Evolutionary conservation across 495 filamentous ascomycete species (phyloP).

Genomic region (Podospora pseudocomata): DNA sequence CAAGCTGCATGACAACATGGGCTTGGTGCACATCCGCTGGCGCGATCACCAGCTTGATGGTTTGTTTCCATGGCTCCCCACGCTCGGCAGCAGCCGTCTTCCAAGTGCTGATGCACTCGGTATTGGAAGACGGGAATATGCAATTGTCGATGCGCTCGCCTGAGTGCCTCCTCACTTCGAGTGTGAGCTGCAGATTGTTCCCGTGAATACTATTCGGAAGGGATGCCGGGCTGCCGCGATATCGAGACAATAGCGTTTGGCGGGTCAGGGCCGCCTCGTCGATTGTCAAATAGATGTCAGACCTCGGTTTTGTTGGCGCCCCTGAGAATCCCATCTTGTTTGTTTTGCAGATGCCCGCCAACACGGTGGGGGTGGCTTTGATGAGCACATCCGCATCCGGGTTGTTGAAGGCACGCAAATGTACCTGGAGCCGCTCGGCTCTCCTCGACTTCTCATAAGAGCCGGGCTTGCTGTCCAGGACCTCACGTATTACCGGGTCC

Average conservation of each 20-base stretch:
- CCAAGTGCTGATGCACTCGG: slow-evolving; percentile 72
- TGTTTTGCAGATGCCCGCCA: slow-evolving; percentile 75
- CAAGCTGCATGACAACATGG: slow-evolving; percentile 85
- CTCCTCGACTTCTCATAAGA: slow-evolving; percentile 67
- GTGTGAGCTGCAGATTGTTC: slow-evolving; percentile 76
- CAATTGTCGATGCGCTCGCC: slow-evolving; percentile 82
- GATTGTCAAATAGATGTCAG: slow-evolving; percentile 91
- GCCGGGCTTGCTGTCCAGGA: slow-evolving; percentile 67
- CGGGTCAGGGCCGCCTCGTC: slow-evolving; percentile 68
- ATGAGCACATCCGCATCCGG: slow-evolving; percentile 76
- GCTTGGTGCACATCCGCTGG: slow-evolving; percentile 76
- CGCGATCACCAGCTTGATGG: slow-evolving; percentile 74
- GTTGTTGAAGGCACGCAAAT: slow-evolving; percentile 68
- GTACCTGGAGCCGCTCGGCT: slow-evolving; percentile 70
- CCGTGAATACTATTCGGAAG: slow-evolving; percentile 59
- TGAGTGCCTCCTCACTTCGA: slow-evolving; percentile 74
- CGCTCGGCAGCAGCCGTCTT: slow-evolving; percentile 75
- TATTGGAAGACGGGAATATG: slow-evolving; percentile 82
- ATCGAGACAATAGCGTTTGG: slow-evolving; percentile 76
- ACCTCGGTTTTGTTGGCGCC: slow-evolving; percentile 78
- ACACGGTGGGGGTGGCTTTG: slow-evolving; percentile 78
- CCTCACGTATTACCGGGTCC: slow-evolving; percentile 68
- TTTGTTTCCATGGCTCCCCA: slow-evolving; percentile 80
- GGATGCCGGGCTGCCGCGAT: slow-evolving; percentile 68
- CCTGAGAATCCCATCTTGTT: slow-evolving; percentile 93